These are phyloP conservation scores for Cryphonectria carpinicola DNA, from an alignment of 2,329 filamentous ascomycete genomes.

Conservation along the genomic window DNA sequence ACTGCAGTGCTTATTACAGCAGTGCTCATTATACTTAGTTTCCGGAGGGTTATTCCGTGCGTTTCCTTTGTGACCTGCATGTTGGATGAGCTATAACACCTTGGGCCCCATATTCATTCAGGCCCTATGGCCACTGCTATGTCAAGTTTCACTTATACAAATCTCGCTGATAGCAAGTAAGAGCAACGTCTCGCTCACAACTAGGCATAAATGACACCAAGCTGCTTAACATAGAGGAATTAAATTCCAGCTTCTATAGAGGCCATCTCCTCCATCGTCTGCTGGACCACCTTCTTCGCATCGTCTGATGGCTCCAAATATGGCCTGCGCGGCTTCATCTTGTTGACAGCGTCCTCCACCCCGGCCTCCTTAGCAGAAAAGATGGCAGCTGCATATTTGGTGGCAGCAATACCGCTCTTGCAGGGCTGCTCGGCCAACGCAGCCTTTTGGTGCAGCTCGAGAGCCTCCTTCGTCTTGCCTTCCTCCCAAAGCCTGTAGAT, in stretches of 20 bases:
- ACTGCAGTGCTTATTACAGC: no score
- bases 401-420: conserved; percentile 68
- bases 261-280: conserved; percentile 47
- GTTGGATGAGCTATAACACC: no score
- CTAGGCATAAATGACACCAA: background rate
- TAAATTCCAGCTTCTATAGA: conserved; percentile 43
- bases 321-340: conserved; percentile 63
- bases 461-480: conserved; percentile 61
- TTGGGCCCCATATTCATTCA: no score
- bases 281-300: conserved; percentile 47
- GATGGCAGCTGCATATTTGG: conserved; percentile 69
- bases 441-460: conserved; percentile 62
- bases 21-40: no score
- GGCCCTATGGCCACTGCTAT: no score
- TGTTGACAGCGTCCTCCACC: conserved; percentile 61
- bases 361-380: conserved; percentile 63
- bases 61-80: no score
- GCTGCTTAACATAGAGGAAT: background rate
- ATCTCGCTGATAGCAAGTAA: no score
- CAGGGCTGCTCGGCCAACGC: conserved; percentile 68
- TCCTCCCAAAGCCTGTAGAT: conserved; percentile 65
- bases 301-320: conserved; percentile 55
- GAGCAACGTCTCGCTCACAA: no score
- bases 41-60: no score
- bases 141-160: no score